Percentiles rank a stretch among this genome's conserved stretches.
These are phyloP conservation scores for Lasiosphaeria miniovina DNA, from an alignment of 495 filamentous ascomycete genomes.

Conservation along the genomic window DNA sequence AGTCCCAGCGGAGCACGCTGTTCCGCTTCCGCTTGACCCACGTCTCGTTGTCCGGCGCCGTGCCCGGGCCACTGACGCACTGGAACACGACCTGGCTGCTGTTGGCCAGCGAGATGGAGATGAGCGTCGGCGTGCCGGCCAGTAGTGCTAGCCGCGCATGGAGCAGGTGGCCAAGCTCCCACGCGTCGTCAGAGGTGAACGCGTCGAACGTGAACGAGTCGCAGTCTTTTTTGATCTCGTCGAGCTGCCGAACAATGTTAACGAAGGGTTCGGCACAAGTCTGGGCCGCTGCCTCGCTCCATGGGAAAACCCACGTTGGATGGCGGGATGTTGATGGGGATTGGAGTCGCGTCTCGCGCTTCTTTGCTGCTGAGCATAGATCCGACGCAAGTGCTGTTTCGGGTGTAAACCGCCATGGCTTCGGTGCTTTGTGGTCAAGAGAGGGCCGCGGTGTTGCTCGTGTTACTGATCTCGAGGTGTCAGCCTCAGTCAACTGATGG, in stretches of 20 bases:
- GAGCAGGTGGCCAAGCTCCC: conserved; percentile 61
- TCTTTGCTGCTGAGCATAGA: too few relatives aligned
- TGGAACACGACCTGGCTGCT: conserved; percentile 50
- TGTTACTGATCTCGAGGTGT: too few relatives aligned
- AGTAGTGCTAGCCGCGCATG: conserved; percentile 58
- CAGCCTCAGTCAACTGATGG: too few relatives aligned
- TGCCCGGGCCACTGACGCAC: conserved; percentile 50
- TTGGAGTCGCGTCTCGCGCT: too few relatives aligned
- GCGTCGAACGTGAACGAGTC: conserved; percentile 50
- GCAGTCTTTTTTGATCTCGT: conserved; percentile 9
- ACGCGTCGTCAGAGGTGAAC: conserved; percentile 67
- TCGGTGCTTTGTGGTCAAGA: too few relatives aligned
- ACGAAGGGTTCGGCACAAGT: neutral
- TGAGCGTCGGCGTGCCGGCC: conserved; percentile 50
- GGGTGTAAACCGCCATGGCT: too few relatives aligned
- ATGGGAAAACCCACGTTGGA: neutral
- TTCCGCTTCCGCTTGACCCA: conserved; percentile 59
- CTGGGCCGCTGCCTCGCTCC: too few relatives aligned
- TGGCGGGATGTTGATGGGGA: neutral
- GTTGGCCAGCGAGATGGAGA: conserved; percentile 63
- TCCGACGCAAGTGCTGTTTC: too few relatives aligned
- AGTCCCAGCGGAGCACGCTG: conserved; percentile 65
- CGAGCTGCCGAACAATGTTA: neutral
- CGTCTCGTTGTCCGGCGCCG: conserved; percentile 58
- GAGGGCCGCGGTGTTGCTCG: too few relatives aligned